Evolutionary conservation across 768 basidiomycete species (phyloP), one percentile per base, ranked within the genome.

Genomic region (Leccinum longicurvipes): DNA sequence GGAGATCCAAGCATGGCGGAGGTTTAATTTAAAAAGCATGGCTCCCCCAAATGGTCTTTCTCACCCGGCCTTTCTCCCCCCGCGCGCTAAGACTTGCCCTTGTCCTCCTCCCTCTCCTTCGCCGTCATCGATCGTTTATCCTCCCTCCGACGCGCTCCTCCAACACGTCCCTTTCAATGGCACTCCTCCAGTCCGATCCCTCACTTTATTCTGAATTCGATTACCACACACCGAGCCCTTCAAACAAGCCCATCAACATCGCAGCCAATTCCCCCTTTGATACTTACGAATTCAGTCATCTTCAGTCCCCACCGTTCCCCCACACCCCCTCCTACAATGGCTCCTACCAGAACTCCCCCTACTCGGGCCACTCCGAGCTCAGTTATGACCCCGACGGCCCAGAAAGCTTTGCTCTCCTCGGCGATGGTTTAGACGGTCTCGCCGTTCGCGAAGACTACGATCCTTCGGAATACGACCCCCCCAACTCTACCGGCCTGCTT

Each of bases 271-370:
- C 70, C 17, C 68, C 67, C 12, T 76, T 79, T 60, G 77, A 80
- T 61, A 46, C 73, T 5, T 78, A 73, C 59, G 78, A 76, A 50
- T 73, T 71, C 63, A 56, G 60, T 42, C 71, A 69, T 62, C 67
- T 55, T 48, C 70, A 69, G 63, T 72, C 67, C 45, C 67, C 76
- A 5, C 72, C 73, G n/a, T 79, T 77, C 58, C 77, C 79, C 23
- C 75, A 76, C 63, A 79, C 81, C 0, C 80, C 83, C 8, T 82
- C 81, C 23, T 82, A 83, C 74, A 80, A 81, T 67, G 81, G 81
- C 53, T 87, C 85, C 6, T 85, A 85, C 74, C 80, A 84, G 65
- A 82, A 84, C 71, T 89, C 87, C 0, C 88, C 88, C 9, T 89
- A 78, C 68, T 87, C 86, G 6, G 75, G 70, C 51, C 76, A 82